Evolutionary conservation across 1,139 yeast species (phyloP).

Genomic region (Taiozyma sp.): DNA sequence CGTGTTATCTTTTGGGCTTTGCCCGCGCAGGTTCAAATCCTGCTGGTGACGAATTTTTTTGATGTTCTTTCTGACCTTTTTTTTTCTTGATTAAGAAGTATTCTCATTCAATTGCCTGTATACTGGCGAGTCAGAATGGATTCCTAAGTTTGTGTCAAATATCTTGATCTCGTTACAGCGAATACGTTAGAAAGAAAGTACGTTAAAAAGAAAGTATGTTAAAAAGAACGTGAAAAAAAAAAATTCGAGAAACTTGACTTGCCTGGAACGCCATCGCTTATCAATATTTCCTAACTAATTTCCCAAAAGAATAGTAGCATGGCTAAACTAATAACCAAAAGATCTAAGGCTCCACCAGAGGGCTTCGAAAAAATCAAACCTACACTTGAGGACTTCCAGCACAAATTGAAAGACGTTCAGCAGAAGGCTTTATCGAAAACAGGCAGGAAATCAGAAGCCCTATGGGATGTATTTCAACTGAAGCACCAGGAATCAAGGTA

Average conservation of each 20-base stretch:
- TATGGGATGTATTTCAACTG: slow-evolving; percentile 70
- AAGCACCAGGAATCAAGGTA: slow-evolving; percentile 76
- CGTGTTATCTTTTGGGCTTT: slow-evolving; percentile 65
- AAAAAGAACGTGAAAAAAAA: no score
- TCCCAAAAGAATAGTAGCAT: slow-evolving; percentile 6
- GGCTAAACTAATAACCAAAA: slow-evolving; percentile 27
- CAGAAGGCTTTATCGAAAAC: slow-evolving; percentile 25
- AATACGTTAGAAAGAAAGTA: no score
- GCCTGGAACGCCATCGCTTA: neutral
- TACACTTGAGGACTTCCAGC: slow-evolving; percentile 57
- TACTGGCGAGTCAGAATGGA: no score
- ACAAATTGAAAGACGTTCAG: slow-evolving; percentile 56
- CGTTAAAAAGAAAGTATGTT: no score
- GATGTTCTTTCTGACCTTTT: neutral
- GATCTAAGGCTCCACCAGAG: slow-evolving; percentile 57
- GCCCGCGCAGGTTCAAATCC: slow-evolving; percentile 93
- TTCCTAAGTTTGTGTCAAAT: no score
- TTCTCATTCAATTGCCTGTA: no score
- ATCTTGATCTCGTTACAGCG: no score
- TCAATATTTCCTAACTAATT: neutral
- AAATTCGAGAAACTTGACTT: no score
- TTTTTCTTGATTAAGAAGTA: neutral
- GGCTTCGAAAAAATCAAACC: slow-evolving; percentile 72
- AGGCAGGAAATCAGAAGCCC: slow-evolving; percentile 43
- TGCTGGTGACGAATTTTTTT: slow-evolving; percentile 64